Conservation (phyloP, 257 asterid species). For the Phtheirospermum japonicum region DNA sequence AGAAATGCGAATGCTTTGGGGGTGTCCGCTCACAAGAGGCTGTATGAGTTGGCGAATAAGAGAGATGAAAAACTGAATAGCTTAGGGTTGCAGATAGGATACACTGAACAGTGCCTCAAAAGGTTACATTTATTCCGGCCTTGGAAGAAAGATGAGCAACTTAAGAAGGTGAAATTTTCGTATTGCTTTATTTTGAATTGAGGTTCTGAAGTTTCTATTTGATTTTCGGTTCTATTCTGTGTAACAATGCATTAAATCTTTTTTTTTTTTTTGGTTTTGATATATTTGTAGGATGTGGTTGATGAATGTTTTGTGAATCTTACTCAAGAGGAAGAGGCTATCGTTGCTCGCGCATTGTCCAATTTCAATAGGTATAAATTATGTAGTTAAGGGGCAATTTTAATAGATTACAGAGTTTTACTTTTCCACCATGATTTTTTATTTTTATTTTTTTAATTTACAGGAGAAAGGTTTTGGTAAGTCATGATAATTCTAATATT, state of each 20-base stretch:
- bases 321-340: constrained; percentile 51
- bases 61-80: constrained; percentile 30
- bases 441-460: constrained; percentile 12
- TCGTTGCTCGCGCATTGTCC: constrained; percentile 45
- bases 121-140: constrained; percentile 32
- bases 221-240: neutral
- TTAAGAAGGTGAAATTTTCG: constrained; percentile 46
- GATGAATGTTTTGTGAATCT: constrained; percentile 72
- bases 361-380: constrained; percentile 43
- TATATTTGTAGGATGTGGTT: constrained; percentile 46
- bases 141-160: constrained; percentile 37
- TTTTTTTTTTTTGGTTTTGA: constrained; percentile 9
- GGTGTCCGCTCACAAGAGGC: neutral
- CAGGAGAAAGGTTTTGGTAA: constrained; percentile 61
- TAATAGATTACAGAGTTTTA: neutral
- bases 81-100: constrained; percentile 37
- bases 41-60: constrained; percentile 19
- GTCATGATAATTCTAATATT: constrained; percentile 66
- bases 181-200: neutral
- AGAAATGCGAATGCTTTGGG: neutral
- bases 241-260: neutral
- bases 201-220: neutral
- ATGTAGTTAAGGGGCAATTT: neutral
- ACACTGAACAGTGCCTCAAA: constrained; percentile 27
- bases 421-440: constrained; percentile 24